Base-by-base conservation (phyloP, 1,284 basidiomycete genomes). In the Cystobasidiaceae sp. region DNA sequence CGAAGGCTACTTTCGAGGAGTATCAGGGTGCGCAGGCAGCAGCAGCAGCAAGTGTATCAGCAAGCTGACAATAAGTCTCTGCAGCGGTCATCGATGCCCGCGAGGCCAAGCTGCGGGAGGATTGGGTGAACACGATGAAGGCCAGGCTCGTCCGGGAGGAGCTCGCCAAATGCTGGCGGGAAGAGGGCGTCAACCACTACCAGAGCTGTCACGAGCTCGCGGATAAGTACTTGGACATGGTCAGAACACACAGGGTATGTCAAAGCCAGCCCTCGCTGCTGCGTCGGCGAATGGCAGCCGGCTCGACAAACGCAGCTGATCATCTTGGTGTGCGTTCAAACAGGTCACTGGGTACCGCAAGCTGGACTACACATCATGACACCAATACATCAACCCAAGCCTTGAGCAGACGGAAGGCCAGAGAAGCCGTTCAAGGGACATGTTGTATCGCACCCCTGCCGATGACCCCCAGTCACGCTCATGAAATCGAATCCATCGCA, bases 81-180 rank as follows among this genome's bases (percentile, higher is more conserved):
- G 21, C 75, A 82, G 81, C 78, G 65, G 77, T 76, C 67, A 74
- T 78, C 69, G 75, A 76, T 56, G 82, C 83, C 70, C 87, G 89
- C 54, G 91, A 94, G 67, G 81, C 85, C 50, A 82, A 85, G 77
- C 82, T 97, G 74, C 87, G 90, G 67, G 91, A 96, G 79, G 88
- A 88, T 63, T 98, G 94, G 94, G 83, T 97, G 48, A 87, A 86
- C 74, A 86, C 89, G 27, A 96, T 97, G 92, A 91, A 97, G 79
- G 86, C 87, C 25, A 85, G 90, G 54, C 82, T 98, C 66, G 90
- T 97, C 57, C 85, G 87, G 69, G 87, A 91, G 69, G 90, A 96
- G 78, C 84, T 98, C 63, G 84, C 86, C 69, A 93, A 92, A 78
- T 98, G 94, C 79, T 90, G 94, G 76, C 83, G 85, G 73, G 82